Percentiles rank a stretch among this genome's conserved stretches.
These are phyloP conservation scores for Plasmodium inui DNA, from an alignment of 169 alveolate species.

Conservation along the genomic window DNA sequence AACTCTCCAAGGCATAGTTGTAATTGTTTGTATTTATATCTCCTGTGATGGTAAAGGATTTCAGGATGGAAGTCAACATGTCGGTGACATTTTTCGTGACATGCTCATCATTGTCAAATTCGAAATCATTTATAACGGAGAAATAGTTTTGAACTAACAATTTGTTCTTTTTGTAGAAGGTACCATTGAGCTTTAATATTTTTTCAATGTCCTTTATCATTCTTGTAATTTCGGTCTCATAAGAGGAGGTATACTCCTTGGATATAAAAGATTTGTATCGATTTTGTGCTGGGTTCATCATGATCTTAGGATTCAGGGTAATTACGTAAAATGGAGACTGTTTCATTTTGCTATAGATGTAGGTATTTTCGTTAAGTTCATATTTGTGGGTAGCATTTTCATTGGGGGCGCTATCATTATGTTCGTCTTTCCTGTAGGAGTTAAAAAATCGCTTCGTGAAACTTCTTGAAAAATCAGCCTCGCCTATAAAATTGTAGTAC, in stretches of 20 bases:
- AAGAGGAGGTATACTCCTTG: conserved; percentile 47
- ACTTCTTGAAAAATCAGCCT: conserved; percentile 53
- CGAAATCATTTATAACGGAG: conserved; percentile 49
- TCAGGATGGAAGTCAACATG: conserved; percentile 1
- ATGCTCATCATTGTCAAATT: conserved; percentile 29
- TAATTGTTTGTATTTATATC: conserved; percentile 32
- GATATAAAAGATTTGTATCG: conserved; percentile 27
- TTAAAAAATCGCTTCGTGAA: conserved; percentile 16
- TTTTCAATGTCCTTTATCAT: conserved; percentile 57
- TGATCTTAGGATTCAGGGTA: conserved; percentile 29
- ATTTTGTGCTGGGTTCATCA: conserved; percentile 49
- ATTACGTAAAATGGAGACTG: conserved; percentile 53
- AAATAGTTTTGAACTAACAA: conserved; percentile 23
- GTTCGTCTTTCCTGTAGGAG: neutral
- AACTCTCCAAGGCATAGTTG: conserved; percentile 16
- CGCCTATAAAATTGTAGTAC: conserved; percentile 61
- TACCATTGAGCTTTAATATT: conserved; percentile 10
- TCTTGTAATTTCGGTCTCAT: conserved; percentile 21
- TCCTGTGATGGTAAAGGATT: conserved; percentile 10
- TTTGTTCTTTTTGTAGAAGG: conserved; percentile 31
- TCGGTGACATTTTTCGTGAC: neutral
- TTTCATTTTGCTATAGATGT: conserved; percentile 55
- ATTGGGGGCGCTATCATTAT: neutral
- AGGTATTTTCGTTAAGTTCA: conserved; percentile 6
- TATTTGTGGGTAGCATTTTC: neutral